Conservation (phyloP, 805 yeast species). For the Metschnikowia bowlesiae region DNA sequence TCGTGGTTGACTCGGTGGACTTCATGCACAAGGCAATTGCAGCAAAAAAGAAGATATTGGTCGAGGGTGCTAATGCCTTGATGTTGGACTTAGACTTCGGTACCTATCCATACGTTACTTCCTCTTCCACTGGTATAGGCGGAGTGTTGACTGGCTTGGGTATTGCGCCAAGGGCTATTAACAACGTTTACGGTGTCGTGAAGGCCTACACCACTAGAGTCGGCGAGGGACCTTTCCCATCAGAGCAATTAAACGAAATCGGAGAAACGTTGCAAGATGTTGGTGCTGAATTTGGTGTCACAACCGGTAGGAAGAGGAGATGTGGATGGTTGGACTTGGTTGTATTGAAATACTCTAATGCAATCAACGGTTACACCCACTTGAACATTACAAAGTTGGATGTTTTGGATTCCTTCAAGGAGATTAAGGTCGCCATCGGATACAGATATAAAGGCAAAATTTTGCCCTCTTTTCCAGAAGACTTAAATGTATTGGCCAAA, state of each 20-base stretch:
- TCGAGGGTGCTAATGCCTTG: slow-evolving; percentile 97
- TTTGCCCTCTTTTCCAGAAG: slow-evolving; percentile 86
- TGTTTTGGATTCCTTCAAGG: slow-evolving; percentile 85
- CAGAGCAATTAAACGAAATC: slow-evolving; percentile 83
- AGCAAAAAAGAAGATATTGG: slow-evolving; percentile 77
- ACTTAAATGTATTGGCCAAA: slow-evolving; percentile 71
- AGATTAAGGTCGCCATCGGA: slow-evolving; percentile 81
- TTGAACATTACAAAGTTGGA: slow-evolving; percentile 94
- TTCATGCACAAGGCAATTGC: slow-evolving; percentile 76
- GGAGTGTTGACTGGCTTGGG: slow-evolving; percentile 98
- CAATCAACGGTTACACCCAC: slow-evolving; percentile 92
- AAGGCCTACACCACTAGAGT: slow-evolving; percentile 98
- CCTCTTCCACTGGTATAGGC: slow-evolving; percentile 94
- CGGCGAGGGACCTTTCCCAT: slow-evolving; percentile 99
- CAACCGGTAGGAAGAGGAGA: slow-evolving; percentile 98
- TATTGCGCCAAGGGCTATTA: slow-evolving; percentile 82
- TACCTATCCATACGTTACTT: slow-evolving; percentile 96
- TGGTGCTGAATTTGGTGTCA: slow-evolving; percentile 96
- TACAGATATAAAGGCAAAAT: slow-evolving; percentile 76
- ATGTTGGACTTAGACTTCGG: slow-evolving; percentile 98
- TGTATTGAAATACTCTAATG: slow-evolving; percentile 83
- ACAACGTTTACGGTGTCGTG: slow-evolving; percentile 88
- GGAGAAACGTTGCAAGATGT: slow-evolving; percentile 87
- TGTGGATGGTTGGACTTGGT: slow-evolving; percentile 99
- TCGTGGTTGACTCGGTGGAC: slow-evolving; percentile 87